phyloP scores from a whole-genome alignment of 1,284 basidiomycete genomes.

The Ceratobasidium theobromae region DNA sequence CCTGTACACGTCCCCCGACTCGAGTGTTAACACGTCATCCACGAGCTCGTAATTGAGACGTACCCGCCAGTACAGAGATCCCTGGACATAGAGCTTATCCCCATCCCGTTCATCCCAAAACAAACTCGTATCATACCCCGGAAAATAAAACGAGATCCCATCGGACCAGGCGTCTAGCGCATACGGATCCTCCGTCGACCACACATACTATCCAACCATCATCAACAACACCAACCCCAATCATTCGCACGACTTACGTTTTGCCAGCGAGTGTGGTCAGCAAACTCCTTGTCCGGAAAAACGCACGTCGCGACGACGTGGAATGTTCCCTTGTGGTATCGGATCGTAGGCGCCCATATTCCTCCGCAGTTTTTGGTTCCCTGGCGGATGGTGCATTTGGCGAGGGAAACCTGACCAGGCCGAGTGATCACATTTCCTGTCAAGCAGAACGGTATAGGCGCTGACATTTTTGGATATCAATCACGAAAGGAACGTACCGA shows the following conservation, averaged over 20 bases:
- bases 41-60: not conserved
- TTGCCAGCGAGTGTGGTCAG: slow-evolving; percentile 20
- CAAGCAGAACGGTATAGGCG: too few species aligned
- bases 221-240: not conserved
- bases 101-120: slow-evolving; percentile 28
- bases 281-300: slow-evolving; percentile 17
- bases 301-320: slow-evolving; percentile 31
- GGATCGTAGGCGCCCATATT: slow-evolving; percentile 33
- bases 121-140: slow-evolving; percentile 32
- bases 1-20: not conserved
- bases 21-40: not conserved
- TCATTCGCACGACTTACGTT: not conserved
- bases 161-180: slow-evolving; percentile 30
- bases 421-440: slow-evolving; percentile 31
- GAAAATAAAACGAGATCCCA: slow-evolving; percentile 28
- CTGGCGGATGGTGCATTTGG: slow-evolving; percentile 17
- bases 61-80: slow-evolving; percentile 29
- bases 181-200: slow-evolving; percentile 27
- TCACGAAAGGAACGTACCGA: slow-evolving; percentile 19
- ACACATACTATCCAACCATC: not conserved
- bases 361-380: slow-evolving; percentile 31
- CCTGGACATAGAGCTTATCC: slow-evolving; percentile 29
- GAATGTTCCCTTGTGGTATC: slow-evolving; percentile 29
- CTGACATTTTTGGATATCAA: too few species aligned
- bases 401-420: slow-evolving; percentile 11